Percentiles rank a stretch among this genome's conserved stretches.
Evolutionary conservation across 176 grass and related monocot species (phyloP).

Genomic region (Lolium multiflorum): DNA sequence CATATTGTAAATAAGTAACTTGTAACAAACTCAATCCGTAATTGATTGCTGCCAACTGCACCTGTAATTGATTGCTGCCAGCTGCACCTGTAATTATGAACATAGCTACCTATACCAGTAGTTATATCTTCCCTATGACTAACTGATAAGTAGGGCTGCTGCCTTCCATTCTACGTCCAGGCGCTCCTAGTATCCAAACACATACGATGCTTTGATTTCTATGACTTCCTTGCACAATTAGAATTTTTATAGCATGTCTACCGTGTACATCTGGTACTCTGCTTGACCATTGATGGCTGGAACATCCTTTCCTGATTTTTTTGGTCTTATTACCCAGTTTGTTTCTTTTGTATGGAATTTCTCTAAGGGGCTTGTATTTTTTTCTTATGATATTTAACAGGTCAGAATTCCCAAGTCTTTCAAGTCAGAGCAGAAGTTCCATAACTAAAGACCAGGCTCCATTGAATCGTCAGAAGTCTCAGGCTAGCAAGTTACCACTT

Average conservation of each 20-base stretch:
- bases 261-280: neutral
- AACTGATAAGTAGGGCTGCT: neutral
- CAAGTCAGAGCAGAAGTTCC: constrained; percentile 55
- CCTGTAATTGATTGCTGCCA: neutral
- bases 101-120: neutral
- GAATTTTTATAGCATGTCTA: neutral
- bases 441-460: constrained; percentile 58
- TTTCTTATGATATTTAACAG: constrained; percentile 51
- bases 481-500: constrained; percentile 47
- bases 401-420: constrained; percentile 70
- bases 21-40: neutral
- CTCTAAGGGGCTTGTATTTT: constrained; percentile 35
- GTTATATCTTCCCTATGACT: neutral
- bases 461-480: constrained; percentile 66
- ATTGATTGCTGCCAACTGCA: neutral
- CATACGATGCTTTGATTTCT: constrained; percentile 2
- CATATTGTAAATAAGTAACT: neutral
- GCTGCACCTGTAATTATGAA: neutral
- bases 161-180: neutral
- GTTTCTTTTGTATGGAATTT: neutral
- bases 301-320: neutral
- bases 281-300: neutral
- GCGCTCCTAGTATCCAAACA: neutral
- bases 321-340: neutral
- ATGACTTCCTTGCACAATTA: neutral